Evolutionary conservation across 2,329 filamentous ascomycete genomes (phyloP).

Genomic region (Periglandula ipomoeae): DNA sequence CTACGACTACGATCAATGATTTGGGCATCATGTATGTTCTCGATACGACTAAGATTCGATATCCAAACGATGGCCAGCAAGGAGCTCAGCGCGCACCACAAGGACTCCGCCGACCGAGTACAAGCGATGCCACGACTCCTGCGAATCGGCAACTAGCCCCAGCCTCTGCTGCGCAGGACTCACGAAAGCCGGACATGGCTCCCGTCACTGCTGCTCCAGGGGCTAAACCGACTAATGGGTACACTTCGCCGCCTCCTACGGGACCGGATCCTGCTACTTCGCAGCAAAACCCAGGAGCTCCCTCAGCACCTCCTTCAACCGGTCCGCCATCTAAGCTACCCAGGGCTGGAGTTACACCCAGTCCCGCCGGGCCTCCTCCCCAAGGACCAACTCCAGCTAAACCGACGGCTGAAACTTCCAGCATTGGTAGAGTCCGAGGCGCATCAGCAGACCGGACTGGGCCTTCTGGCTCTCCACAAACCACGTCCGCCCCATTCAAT

Average conservation of each 20-base stretch:
- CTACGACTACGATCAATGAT: slow-evolving; percentile 70
- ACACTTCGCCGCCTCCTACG: slow-evolving; percentile 28
- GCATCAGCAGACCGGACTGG: slow-evolving; percentile 38
- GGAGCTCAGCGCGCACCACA: slow-evolving; percentile 30
- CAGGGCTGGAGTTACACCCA: slow-evolving; percentile 18
- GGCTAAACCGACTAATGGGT: slow-evolving; percentile 31
- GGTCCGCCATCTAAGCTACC: slow-evolving; percentile 28
- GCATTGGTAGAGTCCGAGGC: slow-evolving; percentile 36
- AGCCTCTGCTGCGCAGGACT: slow-evolving; percentile 1
- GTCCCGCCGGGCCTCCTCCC: slow-evolving; percentile 43
- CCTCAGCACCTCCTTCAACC: slow-evolving; percentile 4
- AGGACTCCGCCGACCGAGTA: slow-evolving; percentile 31
- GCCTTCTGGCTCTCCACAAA: slow-evolving; percentile 27
- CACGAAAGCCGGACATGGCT: slow-evolving; percentile 2
- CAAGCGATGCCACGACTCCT: slow-evolving; percentile 23
- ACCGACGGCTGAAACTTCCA: slow-evolving; percentile 32
- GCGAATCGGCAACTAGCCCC: slow-evolving; percentile 28
- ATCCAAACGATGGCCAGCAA: slow-evolving; percentile 64
- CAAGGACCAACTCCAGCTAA: slow-evolving; percentile 43
- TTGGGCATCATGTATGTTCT: slow-evolving; percentile 83
- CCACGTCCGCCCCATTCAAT: background rate
- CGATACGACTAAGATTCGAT: slow-evolving; percentile 92
- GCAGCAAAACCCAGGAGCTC: slow-evolving; percentile 20
- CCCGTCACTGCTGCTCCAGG: slow-evolving; percentile 14
- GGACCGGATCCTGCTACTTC: slow-evolving; percentile 27